Evolutionary conservation across 805 yeast species (phyloP), one percentile per base, ranked within the genome.

Genomic region (Candida dajiaensis): DNA sequence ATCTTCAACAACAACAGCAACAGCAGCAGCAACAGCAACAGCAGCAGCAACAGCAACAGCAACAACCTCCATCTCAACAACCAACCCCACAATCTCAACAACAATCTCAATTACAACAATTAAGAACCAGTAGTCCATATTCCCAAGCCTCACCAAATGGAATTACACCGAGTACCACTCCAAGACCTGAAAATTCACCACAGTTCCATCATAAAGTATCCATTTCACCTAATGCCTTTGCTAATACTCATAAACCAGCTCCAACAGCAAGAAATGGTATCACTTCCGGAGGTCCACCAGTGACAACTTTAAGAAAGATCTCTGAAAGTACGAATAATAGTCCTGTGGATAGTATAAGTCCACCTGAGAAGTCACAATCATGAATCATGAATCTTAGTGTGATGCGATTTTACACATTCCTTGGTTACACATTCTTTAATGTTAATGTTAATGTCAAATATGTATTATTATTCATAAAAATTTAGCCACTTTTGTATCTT

Each of bases 401-500:
- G n/a, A n/a, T n/a, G n/a, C n/a, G 25, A 6, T 9, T 9, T 9
- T 9, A 6, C 25, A 22, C 25, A 22, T 6, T 22, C 9, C 6
- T 6, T 22, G 6, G 13, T 25, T 12, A 6, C 11, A 3, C 28
- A 8, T 25, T 25, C 12, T 6, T 25, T 25, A 41, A 9, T 37
- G 21, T 29, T 43, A 42, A 47, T 16, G 15, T 42, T 21, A 42
- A 25, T 36, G 12, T 18, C 33, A 15, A 22, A 12, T 18, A 4
- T 41, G 6, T 37, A 12, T 10, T 13, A 9, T 8, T 40, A 20
- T 29, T 59, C 52, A 72, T 43, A 72, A 53, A 47, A 71, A 72
- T 49, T 62, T 67, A 11, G 62, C 52, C 2, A 71, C 61, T 38
- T 59, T 59, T 7, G 67, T 67, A n/a, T 61, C 66, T 43, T 62